Conservation (phyloP, 768 basidiomycete species). For the Pleurotus tuber-regium region DNA sequence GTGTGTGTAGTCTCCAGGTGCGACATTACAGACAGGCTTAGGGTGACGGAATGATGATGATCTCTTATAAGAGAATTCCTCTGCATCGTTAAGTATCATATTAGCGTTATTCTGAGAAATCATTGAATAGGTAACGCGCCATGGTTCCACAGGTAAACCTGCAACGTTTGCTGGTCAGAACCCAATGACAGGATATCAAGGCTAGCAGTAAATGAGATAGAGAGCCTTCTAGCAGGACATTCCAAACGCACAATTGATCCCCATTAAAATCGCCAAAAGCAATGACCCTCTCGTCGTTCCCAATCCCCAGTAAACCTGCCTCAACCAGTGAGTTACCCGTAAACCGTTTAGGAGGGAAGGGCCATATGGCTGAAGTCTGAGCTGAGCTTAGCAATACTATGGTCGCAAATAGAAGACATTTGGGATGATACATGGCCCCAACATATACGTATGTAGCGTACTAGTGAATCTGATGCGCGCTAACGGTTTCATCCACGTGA, state of each 20-base stretch:
- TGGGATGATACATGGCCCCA: conserved; percentile 3
- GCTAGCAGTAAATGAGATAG: conserved; percentile 37
- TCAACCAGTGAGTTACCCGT: conserved; percentile 75
- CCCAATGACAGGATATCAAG: conserved; percentile 78
- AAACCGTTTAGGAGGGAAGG: conserved; percentile 85
- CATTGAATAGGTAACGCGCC: conserved; percentile 42
- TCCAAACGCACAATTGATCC: conserved; percentile 81
- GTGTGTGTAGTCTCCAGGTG: conserved; percentile 93
- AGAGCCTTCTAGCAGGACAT: too few species aligned
- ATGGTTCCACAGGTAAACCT: conserved; percentile 81
- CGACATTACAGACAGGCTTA: conserved; percentile 67
- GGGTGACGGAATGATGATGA: conserved; percentile 54
- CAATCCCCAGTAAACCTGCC: conserved; percentile 79
- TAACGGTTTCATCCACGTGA: too few species aligned
- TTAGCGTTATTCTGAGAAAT: neutral
- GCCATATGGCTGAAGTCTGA: conserved; percentile 54
- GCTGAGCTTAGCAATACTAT: conserved; percentile 15
- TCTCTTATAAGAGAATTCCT: conserved; percentile 53
- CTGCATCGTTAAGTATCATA: conserved; percentile 31
- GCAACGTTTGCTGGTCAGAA: conserved; percentile 73
- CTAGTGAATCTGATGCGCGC: too few species aligned
- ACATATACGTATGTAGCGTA: too few species aligned
- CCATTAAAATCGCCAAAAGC: conserved; percentile 97
- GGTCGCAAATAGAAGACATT: neutral
- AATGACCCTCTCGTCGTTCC: conserved; percentile 67